phyloP scores from a whole-genome alignment of 176 grass and related monocot species.

The maize (Zea mays) region Zm-B73-REFERENCE-NAM-5.0 NC_050099.1:162955501-162956000 shows the following conservation, averaged over 20 bases:
- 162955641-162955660: constrained; percentile 39
- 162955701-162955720: not conserved
- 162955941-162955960: not conserved
- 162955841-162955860: constrained; percentile 58
- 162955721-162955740: constrained; percentile 28
- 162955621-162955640: constrained; percentile 52
- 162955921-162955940: constrained; percentile 5
- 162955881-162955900: constrained; percentile 87
- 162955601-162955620: constrained; percentile 58
- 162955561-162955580: constrained; percentile 81
- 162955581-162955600: constrained; percentile 80
- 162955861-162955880: constrained; percentile 80
- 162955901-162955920: constrained; percentile 45
- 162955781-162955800: not conserved
- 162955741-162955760: not conserved
- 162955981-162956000: constrained; percentile 90
- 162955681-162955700: constrained; percentile 23
- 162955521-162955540: constrained; percentile 72
- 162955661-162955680: constrained; percentile 26
- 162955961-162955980: constrained; percentile 73
- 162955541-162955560: constrained; percentile 94
- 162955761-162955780: not conserved
- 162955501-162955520: constrained; percentile 53
- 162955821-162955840: constrained; percentile 67
- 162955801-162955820: constrained; percentile 12